Evolutionary conservation across 1,284 basidiomycete genomes (phyloP), one percentile per base, ranked within the genome.

Genomic region (Irpex lacteus): DNA sequence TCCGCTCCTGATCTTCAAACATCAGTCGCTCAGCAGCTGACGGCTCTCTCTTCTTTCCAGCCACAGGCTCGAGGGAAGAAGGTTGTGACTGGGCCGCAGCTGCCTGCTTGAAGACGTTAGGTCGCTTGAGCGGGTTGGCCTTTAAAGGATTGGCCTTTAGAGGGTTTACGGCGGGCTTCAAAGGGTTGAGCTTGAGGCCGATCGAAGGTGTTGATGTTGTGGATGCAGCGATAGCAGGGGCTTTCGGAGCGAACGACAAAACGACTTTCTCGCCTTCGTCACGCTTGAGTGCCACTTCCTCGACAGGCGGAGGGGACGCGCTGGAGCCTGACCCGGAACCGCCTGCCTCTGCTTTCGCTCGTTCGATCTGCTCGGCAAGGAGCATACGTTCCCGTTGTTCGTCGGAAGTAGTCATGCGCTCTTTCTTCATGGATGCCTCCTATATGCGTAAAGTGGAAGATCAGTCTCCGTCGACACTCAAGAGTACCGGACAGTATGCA

Each of bases 361-460:
- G 85, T 71, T 94, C 94, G 64, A 99, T 99, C 80, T 99, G 97
- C 71, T 98, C 95, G 26, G 92, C 84, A 64, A 99, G 92, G 65
- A 96, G 84, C 71, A 89, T 83, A 11, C 98, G 88, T 77, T 98
- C 94, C 36, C 98, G 86, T 76, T 96, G 93, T 78, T 99, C 98
- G 73, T 98, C 97, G 50, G 95, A 96, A 75, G 90, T 90, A 60
- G 93, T 92, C 38, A 90, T 86, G 6, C 96, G 85, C 72, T 99
- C 96, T 78, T 97, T 96, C 82, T 98, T 98, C 80, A 93, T 77
- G 34, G 88, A 87, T 38, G 95, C 92, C 76, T 94, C 92, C 88
- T 96, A 77, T 67, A 70, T 56, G 13, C 8, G 32, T 11, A 15
- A 8, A 21, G 21, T 13, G 2, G 4, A 34, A 13, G 2, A 26